Evolutionary conservation across 2,329 filamentous ascomycete genomes (phyloP), one percentile per base, ranked within the genome.

Genomic region (Trichoderma aggressivum): DNA sequence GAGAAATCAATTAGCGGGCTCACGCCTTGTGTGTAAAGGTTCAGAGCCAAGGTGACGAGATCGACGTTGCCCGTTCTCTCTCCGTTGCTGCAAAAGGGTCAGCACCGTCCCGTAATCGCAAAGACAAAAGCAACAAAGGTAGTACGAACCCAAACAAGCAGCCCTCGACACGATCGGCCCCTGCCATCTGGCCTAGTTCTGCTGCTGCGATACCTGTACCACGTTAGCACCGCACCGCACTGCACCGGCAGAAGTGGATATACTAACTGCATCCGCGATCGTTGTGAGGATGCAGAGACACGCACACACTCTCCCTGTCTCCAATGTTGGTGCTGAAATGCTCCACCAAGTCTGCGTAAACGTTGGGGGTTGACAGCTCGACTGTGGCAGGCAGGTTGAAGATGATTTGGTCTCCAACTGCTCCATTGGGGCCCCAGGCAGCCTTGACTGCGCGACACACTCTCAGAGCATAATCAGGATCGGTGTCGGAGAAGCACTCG

Each of bases 251-350:
- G 43, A 21, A 18, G 21, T 50, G 28, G 61, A 50, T 24, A 50
- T 16, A 64, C 61, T 64, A 21, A 64, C 61, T 64, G n/a, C 61
- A 64, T 64, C 61, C 61, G n/a, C 61, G 61, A 24, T 64, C 61
- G 43, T 64, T 64, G 28, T 64, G 61, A 53, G 61, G 61, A 24
- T 64, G 61, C 43, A 64, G 61, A 64, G 61, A 64, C 43, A 64
- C 61, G 39, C 61, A 64, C 28, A 64, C 61, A 16, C 39, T 64
- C 61, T 64, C 61, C 28, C 61, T 53, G 39, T 64, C 61, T 12
- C 61, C 61, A 18, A 64, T 64, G 61, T 64, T 64, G 61, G 8
- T 53, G 12, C 26, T 21, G 12, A 64, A 64, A 26, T 64, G 53
- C 28, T 64, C 61, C 10, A 64, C 43, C 61, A 64, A 30, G 28